Percentiles rank a stretch among this genome's conserved stretches.
Conservation (phyloP, 2,329 filamentous ascomycete species). For the Colletotrichum chlorophyti region DNA sequence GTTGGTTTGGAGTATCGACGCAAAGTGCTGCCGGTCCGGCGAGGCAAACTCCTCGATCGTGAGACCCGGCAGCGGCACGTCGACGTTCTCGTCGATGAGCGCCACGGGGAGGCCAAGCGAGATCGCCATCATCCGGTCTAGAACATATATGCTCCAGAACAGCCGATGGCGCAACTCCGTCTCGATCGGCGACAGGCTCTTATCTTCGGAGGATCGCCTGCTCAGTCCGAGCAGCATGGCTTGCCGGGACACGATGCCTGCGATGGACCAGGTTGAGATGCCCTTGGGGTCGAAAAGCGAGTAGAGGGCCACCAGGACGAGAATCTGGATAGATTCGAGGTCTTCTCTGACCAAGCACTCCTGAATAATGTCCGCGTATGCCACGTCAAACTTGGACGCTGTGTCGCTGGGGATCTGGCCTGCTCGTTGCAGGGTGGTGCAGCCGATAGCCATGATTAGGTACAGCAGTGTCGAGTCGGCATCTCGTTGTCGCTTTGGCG, state of each 20-base stretch:
- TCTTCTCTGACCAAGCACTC: constrained; percentile 44
- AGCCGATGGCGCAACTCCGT: constrained; percentile 46
- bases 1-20: constrained; percentile 50
- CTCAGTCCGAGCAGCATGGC: constrained; percentile 46
- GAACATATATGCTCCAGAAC: constrained; percentile 52
- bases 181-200: constrained; percentile 34
- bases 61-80: constrained; percentile 49
- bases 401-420: constrained; percentile 45
- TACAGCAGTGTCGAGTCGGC: constrained; percentile 45
- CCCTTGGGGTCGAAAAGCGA: constrained; percentile 50
- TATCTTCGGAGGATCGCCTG: constrained; percentile 38
- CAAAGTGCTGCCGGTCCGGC: constrained; percentile 42
- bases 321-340: constrained; percentile 47
- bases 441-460: constrained; percentile 54
- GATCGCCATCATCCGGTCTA: constrained; percentile 52
- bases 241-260: constrained; percentile 47
- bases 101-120: constrained; percentile 48
- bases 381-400: constrained; percentile 41
- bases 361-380: constrained; percentile 47
- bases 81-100: constrained; percentile 45
- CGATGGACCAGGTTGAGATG: constrained; percentile 47
- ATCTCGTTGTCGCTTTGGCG: constrained; percentile 34
- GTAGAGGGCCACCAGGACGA: constrained; percentile 49
- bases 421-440: constrained; percentile 49
- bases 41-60: constrained; percentile 53